Evolutionary conservation across 257 asterid genomes (phyloP).

Genomic region (Striga asiatica): DNA sequence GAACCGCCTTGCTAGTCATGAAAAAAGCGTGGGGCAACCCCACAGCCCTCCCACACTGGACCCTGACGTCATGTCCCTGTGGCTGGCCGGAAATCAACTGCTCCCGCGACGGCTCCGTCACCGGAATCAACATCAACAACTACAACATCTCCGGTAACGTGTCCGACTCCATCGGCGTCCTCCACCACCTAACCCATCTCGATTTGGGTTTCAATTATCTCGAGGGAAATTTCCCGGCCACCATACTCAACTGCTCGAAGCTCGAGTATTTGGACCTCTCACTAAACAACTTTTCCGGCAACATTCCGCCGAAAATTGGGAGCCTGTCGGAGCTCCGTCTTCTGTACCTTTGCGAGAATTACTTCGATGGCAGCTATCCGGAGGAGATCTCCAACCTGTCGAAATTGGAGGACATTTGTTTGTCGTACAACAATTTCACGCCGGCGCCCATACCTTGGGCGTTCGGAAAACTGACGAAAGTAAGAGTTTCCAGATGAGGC

Average conservation of each 20-base stretch:
- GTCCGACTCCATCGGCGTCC: slow-evolving; percentile 38
- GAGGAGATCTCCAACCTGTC: slow-evolving; percentile 45
- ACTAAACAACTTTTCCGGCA: slow-evolving; percentile 66
- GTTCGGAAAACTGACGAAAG: slow-evolving; percentile 40
- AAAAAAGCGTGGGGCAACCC: slow-evolving; percentile 31
- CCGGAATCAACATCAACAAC: slow-evolving; percentile 19
- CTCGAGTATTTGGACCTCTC: slow-evolving; percentile 42
- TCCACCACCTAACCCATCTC: slow-evolving; percentile 36
- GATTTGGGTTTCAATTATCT: slow-evolving; percentile 31
- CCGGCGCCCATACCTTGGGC: slow-evolving; percentile 49
- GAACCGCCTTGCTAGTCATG: no score
- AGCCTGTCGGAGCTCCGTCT: slow-evolving; percentile 30
- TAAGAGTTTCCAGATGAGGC: slow-evolving; percentile 39
- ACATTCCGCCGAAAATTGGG: slow-evolving; percentile 57
- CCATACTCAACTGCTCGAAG: slow-evolving; percentile 29
- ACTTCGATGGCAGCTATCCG: slow-evolving; percentile 60
- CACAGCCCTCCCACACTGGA: slow-evolving; percentile 20
- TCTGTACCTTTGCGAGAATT: slow-evolving; percentile 30
- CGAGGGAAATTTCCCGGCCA: slow-evolving; percentile 45
- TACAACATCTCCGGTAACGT: slow-evolving; percentile 27
- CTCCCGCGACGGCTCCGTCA: slow-evolving; percentile 33
- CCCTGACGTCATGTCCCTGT: no score
- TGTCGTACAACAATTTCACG: slow-evolving; percentile 52
- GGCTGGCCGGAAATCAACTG: slow-evolving; percentile 39
- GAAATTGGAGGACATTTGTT: slow-evolving; percentile 41